Base-by-base conservation (phyloP, 352 stramenopile genomes). In the Pythium periplocum region DNA sequence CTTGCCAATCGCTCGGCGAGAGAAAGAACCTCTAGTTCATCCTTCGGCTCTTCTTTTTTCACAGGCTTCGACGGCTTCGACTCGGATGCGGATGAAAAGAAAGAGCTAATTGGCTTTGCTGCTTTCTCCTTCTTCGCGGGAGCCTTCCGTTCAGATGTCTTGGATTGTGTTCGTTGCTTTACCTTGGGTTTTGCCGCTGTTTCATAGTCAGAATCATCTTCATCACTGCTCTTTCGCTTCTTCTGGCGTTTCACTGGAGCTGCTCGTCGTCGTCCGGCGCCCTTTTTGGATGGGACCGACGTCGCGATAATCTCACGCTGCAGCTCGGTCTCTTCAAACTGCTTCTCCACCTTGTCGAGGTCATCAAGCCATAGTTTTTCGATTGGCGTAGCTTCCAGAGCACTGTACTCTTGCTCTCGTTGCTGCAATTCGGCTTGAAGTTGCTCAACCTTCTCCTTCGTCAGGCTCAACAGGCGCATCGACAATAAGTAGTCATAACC, bases 401-500 rank as follows among this genome's bases (percentile, higher is more conserved):
- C 63, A 3, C 70, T 63, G 44, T 98, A 75, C 53, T 98, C 88
- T 11, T 86, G 51, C 50, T 98, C 82, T 39, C 82, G 90, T 44
- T 86, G 83, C 48, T 83, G 61, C 38, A 97, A 72, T 17, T 99
- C 91, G 11, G 84, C 75, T 40, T 86, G 83, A 6, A 98, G 72
- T 6, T 80, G 86, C 41, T 97, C 79, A 3, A 98, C 96, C 32
- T 89, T 83, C 58, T 99, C 96, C 51, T 84, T 87, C 12, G 94
- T 98, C 50, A 99, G 65, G 39, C 84, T 97, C 55, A 85, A 92
- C 40, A 98, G 75, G 48, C 96, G 93, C 90, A 98, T 98, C 45
- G 87, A 98, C 35, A 98, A 62, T 34, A 99, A 63, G 58, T 99
- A 99, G 54, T 98, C 89, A 59, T 97, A 99, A 45, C 90, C 87